Percentiles rank a stretch among this genome's conserved stretches.
Evolutionary conservation across 1,139 yeast genomes (phyloP).

Genomic region (Lodderomyces oxycetoniae): DNA sequence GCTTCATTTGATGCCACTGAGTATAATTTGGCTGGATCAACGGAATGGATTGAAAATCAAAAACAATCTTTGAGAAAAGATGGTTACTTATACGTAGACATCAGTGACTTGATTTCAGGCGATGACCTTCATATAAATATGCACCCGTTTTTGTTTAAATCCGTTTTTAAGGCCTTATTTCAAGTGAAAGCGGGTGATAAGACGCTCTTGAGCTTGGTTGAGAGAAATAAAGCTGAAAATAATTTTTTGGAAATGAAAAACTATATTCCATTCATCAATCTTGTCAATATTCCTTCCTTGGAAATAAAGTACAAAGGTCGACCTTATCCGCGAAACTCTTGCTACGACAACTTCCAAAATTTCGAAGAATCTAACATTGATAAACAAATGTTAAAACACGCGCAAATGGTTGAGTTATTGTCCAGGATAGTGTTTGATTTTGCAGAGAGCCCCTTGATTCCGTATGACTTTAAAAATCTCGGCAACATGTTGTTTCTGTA

Average conservation of each 20-base stretch:
- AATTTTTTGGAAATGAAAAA: constrained; percentile 54
- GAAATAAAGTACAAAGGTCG: constrained; percentile 48
- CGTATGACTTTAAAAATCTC: constrained; percentile 55
- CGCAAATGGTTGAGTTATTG: constrained; percentile 53
- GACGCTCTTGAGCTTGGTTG: constrained; percentile 22
- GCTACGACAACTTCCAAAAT: constrained; percentile 62
- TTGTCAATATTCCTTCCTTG: constrained; percentile 66
- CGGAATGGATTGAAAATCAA: constrained; percentile 70
- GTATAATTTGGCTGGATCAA: constrained; percentile 79
- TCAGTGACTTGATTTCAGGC: constrained; percentile 71
- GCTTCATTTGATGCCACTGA: constrained; percentile 83
- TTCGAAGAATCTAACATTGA: constrained; percentile 47
- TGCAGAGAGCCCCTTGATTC: constrained; percentile 72
- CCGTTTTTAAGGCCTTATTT: constrained; percentile 39
- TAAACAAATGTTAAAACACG: constrained; percentile 53
- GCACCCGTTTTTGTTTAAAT: constrained; percentile 58
- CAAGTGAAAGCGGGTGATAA: constrained; percentile 22
- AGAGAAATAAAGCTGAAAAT: constrained; percentile 28
- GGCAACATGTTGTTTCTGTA: constrained; percentile 43
- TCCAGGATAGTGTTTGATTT: constrained; percentile 51
- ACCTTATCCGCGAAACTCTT: constrained; percentile 55
- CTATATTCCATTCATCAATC: constrained; percentile 61
- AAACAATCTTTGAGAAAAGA: constrained; percentile 50
- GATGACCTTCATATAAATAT: constrained; percentile 53
- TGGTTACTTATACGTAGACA: constrained; percentile 71